Percentiles rank a stretch among this genome's conserved stretches.
These are phyloP conservation scores for Ramaria sp. DNA, from an alignment of 768 basidiomycete species.

Conservation along the genomic window DNA sequence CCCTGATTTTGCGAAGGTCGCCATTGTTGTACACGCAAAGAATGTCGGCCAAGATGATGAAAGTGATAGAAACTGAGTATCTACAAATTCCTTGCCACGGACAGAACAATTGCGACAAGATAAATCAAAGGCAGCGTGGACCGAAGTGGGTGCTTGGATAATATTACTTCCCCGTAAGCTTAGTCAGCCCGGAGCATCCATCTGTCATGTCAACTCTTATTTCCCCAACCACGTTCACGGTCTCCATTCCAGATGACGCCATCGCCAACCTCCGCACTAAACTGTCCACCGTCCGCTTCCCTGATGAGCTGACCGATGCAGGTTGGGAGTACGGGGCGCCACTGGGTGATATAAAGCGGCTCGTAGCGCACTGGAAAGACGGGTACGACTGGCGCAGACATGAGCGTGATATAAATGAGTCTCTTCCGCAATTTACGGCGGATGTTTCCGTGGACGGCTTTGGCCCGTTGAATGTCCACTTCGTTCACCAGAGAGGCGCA, in stretches of 20 bases:
- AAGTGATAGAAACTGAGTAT: too few relatives aligned
- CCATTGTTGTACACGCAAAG: conserved; percentile 50
- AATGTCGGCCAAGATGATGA: too few relatives aligned
- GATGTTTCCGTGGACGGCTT: conserved; percentile 38
- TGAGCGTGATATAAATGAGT: conserved; percentile 38
- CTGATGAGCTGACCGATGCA: conserved; percentile 41
- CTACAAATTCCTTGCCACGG: too few relatives aligned
- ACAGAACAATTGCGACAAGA: too few relatives aligned
- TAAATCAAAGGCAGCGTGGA: too few relatives aligned
- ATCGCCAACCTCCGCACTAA: conserved; percentile 32
- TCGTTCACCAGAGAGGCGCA: conserved; percentile 42
- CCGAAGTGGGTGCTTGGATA: background rate
- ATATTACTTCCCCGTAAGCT: too few relatives aligned
- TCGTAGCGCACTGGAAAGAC: conserved; percentile 38
- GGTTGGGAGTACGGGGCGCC: conserved; percentile 43
- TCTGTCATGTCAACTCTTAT: background rate
- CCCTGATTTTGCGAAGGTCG: conserved; percentile 60
- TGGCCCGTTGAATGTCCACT: conserved; percentile 43
- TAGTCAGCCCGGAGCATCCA: too few relatives aligned
- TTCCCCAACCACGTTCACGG: conserved; percentile 27
- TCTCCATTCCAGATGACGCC: conserved; percentile 32
- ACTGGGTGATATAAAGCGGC: conserved; percentile 34
- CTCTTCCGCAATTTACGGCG: conserved; percentile 43
- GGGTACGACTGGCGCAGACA: conserved; percentile 47
- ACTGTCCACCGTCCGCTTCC: conserved; percentile 37